Percentiles rank a stretch among this genome's conserved stretches.
Conservation (phyloP, 139 green algal species). For the Ulvella scutata region DNA sequence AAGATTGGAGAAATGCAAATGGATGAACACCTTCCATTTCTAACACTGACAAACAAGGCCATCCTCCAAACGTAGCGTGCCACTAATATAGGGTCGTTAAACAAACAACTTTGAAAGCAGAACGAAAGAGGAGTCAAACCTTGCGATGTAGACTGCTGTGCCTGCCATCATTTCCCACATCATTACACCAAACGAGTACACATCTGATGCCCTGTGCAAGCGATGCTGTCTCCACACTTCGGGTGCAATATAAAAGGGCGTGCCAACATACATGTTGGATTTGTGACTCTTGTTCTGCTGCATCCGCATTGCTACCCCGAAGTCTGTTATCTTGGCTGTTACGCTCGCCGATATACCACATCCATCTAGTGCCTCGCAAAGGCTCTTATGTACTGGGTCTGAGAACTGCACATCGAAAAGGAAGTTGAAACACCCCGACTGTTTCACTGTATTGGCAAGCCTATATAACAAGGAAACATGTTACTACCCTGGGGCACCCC, state of each 20-base stretch:
- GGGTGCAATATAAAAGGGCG: background rate
- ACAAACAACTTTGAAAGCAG: too few species aligned
- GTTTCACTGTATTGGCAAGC: too few species aligned
- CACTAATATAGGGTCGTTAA: too few species aligned
- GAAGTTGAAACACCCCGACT: too few species aligned
- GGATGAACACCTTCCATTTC: too few species aligned
- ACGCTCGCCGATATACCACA: background rate
- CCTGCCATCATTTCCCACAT: constrained; percentile 1
- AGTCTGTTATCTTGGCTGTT: background rate
- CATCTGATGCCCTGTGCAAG: background rate
- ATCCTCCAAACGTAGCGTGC: too few species aligned
- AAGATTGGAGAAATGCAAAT: too few species aligned
- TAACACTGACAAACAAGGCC: too few species aligned
- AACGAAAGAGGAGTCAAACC: background rate
- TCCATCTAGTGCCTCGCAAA: background rate
- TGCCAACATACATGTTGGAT: constrained; percentile 1
- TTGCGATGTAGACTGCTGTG: background rate
- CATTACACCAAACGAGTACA: constrained; percentile 3
- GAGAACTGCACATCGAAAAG: background rate
- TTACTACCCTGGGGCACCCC: too few species aligned
- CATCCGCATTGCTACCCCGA: constrained; percentile 1
- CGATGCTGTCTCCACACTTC: background rate
- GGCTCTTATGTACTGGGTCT: background rate
- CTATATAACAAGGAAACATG: too few species aligned
- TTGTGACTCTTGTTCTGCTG: constrained; percentile 4